Base-by-base conservation (phyloP, 2,329 filamentous ascomycete species). In the Thyridium curvatum region DNA sequence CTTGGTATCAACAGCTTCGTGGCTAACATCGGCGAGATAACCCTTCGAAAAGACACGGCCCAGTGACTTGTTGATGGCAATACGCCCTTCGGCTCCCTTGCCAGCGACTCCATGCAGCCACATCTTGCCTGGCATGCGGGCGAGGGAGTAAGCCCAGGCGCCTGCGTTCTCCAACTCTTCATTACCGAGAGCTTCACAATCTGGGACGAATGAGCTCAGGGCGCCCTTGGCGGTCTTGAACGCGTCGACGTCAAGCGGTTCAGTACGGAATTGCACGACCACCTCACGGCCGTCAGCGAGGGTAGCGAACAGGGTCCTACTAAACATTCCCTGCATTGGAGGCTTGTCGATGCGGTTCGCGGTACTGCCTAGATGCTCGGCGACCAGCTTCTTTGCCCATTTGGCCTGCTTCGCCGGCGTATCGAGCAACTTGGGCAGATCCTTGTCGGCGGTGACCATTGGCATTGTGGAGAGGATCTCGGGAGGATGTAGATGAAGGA, bases 311-410 rank as follows among this genome's bases (percentile, higher is more conserved):
- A 54, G 32, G 30, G 51, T 52, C 38, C 49, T 49, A 30, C 51
- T 52, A 39, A 52, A 55, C 44, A 52, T 47, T 39, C 51, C 52
- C 43, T 55, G 48, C 26, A 55, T 51, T 15, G 45, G 48, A 41
- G 50, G 53, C 30, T 47, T 48, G 35, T 53, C 46, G 34, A 56
- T 37, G 30, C 32, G 40, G 38, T 53, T 52, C 12, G 41, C 43
- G 36, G 46, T 38, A 40, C 47, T 53, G 31, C 42, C 37, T n/a
- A 56, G 41, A 47, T 53, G 48, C 41, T 51, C 34, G 9, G 42
- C 34, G 28, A 48, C 44, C 32, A 54, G 42, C 34, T 52, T 52
- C 41, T 56, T 54, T 26, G 46, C 45, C 48, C 48, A 52, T 48
- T 47, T 53, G 30, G 47, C 45, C 26, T 44, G 49, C 46, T 54